phyloP scores from a whole-genome alignment of 768 basidiomycete genomes.

The Aureoboletus auriporus region DNA sequence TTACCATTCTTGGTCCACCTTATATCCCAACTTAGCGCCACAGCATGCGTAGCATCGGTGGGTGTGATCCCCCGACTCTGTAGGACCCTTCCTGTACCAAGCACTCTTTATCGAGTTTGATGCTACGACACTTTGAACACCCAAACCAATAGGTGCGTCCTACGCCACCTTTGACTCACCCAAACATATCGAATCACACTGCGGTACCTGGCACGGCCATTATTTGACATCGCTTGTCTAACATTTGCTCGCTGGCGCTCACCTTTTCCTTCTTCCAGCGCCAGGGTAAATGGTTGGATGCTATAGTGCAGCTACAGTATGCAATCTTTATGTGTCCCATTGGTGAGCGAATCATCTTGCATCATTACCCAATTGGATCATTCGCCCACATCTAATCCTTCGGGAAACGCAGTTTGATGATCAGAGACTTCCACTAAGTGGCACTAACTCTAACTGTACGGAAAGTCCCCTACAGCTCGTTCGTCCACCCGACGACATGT shows the following conservation, averaged over 20 bases:
- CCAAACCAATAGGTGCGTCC: neutral
- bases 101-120: conserved; percentile 9
- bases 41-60: neutral
- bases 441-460: no score
- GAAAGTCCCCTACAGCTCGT: no score
- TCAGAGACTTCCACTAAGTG: no score
- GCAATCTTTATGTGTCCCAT: no score
- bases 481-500: neutral
- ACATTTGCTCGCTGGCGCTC: neutral
- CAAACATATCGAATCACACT: neutral
- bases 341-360: no score
- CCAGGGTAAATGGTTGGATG: no score
- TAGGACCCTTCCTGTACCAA: neutral
- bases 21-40: conserved; percentile 6
- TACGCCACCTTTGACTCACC: neutral
- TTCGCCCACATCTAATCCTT: no score
- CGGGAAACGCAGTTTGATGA: no score
- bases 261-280: neutral
- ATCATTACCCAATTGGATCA: no score
- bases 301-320: no score
- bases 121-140: neutral
- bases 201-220: conserved; percentile 2
- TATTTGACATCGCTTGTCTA: conserved; percentile 13
- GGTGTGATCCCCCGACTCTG: neutral
- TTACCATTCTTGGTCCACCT: conserved; percentile 15